Percentiles rank a stretch among this genome's conserved stretches.
Evolutionary conservation across 73 alveolate genomes (phyloP).

Genomic region (Stentor coeruleus): DNA sequence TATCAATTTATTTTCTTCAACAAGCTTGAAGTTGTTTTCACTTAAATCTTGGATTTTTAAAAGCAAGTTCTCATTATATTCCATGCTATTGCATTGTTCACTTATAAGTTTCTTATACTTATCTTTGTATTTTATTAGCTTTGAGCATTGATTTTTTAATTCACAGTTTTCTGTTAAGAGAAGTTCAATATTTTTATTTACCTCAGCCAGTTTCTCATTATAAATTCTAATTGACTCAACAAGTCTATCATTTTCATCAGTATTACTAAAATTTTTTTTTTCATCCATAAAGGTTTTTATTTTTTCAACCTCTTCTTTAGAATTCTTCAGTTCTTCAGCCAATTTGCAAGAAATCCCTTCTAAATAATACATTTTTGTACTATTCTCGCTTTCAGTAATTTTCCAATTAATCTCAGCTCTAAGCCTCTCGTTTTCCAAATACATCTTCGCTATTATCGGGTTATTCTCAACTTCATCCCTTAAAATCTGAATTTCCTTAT

Average conservation of each 20-base stretch:
- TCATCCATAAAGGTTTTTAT: background rate
- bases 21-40: background rate
- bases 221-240: too few species aligned
- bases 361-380: too few species aligned
- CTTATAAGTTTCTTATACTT: background rate
- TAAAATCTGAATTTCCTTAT: slow-evolving; percentile 9
- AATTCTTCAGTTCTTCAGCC: background rate
- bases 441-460: background rate
- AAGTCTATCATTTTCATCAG: background rate
- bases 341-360: background rate
- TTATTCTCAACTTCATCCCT: slow-evolving; percentile 11
- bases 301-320: background rate
- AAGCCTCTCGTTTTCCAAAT: slow-evolving; percentile 31
- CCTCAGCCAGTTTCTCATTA: background rate
- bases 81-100: background rate
- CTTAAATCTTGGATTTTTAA: background rate
- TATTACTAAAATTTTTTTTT: too few species aligned
- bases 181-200: background rate
- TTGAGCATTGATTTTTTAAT: background rate
- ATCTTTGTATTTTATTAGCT: background rate
- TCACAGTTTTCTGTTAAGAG: background rate
- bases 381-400: slow-evolving; percentile 38
- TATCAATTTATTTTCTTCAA: background rate
- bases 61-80: background rate
- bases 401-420: slow-evolving; percentile 41